phyloP scores from a whole-genome alignment of 345 rosid genomes.

The Psidium friedrichsthalianum region DNA sequence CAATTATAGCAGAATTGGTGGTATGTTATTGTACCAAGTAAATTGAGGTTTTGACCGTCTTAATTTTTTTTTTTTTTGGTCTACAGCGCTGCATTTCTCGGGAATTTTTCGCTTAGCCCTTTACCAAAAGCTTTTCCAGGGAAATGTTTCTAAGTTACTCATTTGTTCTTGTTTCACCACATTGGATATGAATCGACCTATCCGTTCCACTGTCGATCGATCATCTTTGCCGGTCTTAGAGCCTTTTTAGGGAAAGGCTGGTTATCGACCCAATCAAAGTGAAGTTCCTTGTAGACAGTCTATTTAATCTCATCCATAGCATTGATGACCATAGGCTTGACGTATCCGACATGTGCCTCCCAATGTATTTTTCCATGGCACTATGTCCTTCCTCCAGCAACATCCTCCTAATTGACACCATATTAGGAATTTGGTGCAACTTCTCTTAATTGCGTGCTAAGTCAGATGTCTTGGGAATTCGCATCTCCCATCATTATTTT shows the following conservation, averaged over 20 bases:
- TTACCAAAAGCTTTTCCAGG: neutral
- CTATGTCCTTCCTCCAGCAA: neutral
- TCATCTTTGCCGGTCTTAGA: neutral
- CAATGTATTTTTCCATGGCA: neutral
- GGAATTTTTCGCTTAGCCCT: neutral
- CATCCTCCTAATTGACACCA: neutral
- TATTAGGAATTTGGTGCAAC: neutral
- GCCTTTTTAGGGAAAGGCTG: neutral
- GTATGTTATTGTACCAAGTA: neutral
- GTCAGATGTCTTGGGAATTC: neutral
- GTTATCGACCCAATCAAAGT: neutral
- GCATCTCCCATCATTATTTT: neutral
- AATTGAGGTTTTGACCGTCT: neutral
- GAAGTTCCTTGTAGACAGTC: neutral
- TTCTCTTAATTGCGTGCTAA: neutral
- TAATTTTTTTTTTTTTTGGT: neutral
- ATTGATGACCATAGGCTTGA: neutral
- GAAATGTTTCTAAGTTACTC: neutral
- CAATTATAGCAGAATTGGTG: fast-evolving
- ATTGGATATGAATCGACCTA: neutral
- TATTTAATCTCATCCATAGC: neutral
- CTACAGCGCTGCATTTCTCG: neutral
- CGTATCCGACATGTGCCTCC: neutral
- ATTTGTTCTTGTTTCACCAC: neutral
- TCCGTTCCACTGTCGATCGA: neutral